Conservation (phyloP, 2,329 filamentous ascomycete species). For the Colletotrichum costaricense region DNA sequence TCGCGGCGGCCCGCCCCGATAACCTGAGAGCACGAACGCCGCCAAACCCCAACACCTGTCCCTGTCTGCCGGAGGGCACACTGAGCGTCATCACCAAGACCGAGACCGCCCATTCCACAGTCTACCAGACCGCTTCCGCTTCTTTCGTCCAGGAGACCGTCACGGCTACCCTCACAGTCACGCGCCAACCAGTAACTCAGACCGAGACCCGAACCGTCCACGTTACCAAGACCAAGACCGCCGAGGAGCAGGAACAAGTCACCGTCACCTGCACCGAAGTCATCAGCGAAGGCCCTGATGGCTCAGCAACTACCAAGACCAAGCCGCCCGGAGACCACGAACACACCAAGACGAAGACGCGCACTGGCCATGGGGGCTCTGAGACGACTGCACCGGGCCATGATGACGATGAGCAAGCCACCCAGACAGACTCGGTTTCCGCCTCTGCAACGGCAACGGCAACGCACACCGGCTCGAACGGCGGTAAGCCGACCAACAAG, state of each 20-base stretch:
- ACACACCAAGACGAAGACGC: conserved; percentile 4
- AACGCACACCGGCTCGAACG: background rate
- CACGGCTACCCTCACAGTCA: conserved; percentile 36
- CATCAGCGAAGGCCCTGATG: conserved; percentile 18
- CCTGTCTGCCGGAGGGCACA: conserved; percentile 21
- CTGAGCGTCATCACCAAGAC: conserved; percentile 30
- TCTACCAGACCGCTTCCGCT: conserved; percentile 38
- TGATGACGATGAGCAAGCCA: conserved; percentile 2
- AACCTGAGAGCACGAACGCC: conserved; percentile 24
- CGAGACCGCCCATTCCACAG: conserved; percentile 29
- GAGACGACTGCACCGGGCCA: conserved; percentile 7
- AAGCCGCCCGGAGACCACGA: background rate
- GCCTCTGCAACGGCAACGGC: background rate
- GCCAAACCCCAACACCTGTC: conserved; percentile 32
- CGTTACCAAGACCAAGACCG: conserved; percentile 1
- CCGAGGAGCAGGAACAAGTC: conserved; percentile 13
- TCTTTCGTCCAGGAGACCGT: conserved; percentile 34
- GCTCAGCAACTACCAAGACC: conserved; percentile 20
- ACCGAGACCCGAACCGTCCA: conserved; percentile 18
- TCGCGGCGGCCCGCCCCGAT: conserved; percentile 20
- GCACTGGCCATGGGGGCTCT: background rate
- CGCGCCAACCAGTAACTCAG: conserved; percentile 7
- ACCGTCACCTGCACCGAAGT: conserved; percentile 30
- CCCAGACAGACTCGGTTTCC: background rate
- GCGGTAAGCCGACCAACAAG: background rate